Evolutionary conservation across 352 stramenopile species (phyloP), one percentile per base, ranked within the genome.

Genomic region (Lagenidium sp.): DNA sequence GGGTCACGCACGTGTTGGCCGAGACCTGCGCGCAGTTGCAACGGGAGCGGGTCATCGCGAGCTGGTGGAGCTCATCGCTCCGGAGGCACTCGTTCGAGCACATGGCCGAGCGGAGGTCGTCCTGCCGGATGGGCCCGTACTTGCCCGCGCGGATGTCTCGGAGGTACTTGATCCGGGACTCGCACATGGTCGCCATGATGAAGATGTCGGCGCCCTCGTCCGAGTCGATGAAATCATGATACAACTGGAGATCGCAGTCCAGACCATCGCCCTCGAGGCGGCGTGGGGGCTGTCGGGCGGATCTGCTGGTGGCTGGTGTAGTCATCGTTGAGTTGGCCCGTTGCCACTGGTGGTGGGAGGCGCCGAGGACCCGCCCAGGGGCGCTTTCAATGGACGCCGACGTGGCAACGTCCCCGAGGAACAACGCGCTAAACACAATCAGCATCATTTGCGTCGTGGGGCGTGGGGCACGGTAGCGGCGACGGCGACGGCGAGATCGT

Each of bases 11-110:
- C 48, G 65, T 82, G 24, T 72, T 57, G 3, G 80, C 66, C 5
- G 78, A 94, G 13, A 96, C 58, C 46, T 95, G 50, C 6, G 86
- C 63, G 34, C 86, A 96, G 21, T 63, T 69, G 44, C 86, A 96
- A 18, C 77, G 71, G 6, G 81, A 91, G 11, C 53, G 25, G 0
- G 61, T 62, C 73, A 96, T 88, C 6, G 78, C 84, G 5, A 76
- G 53, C 12, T 77, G 65, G 44, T 94, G 79, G 23, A 96, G 53
- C 29, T 69, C 37, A 44, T 96, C 86, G 44, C 76, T 94, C 6
- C 57, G 43, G 1, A 91, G 37, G 59, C 86, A 96, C 37, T 95
- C 77, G 20, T 74, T 53, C 1, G 83, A 88, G 60, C 84, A 95
- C 84, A 94, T 95, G 41, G 62, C 69, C 6, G 53, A 56, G n/a